phyloP scores from a whole-genome alignment of 805 yeast species.

The Hanseniaspora thailandica region DNA sequence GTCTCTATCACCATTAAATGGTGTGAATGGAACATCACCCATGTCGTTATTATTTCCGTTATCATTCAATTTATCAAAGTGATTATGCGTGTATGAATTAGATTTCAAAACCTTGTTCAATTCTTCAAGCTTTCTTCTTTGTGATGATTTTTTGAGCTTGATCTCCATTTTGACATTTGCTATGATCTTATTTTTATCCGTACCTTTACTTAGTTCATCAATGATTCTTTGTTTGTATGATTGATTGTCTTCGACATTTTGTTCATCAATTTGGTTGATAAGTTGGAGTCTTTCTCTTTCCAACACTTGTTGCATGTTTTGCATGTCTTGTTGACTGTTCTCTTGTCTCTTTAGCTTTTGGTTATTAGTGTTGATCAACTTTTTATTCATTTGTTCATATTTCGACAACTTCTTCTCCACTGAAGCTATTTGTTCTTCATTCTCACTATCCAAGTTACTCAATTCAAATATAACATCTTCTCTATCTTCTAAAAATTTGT shows the following conservation, averaged over 20 bases:
- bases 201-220: conserved; percentile 37
- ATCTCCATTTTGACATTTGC: conserved; percentile 42
- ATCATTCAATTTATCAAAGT: conserved; percentile 23
- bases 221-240: conserved; percentile 47
- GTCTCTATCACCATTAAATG: conserved; percentile 83
- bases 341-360: conserved; percentile 58
- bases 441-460: conserved; percentile 39
- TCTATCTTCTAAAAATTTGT: conserved; percentile 69
- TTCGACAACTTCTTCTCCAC: conserved; percentile 56
- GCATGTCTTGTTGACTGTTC: conserved; percentile 53
- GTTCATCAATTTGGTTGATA: conserved; percentile 46
- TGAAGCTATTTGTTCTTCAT: conserved; percentile 54
- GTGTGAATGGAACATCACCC: conserved; percentile 65
- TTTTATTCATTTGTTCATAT: conserved; percentile 63
- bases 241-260: conserved; percentile 34
- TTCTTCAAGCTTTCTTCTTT: conserved; percentile 42
- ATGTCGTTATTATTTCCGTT: conserved; percentile 22
- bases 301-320: conserved; percentile 36
- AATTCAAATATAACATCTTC: conserved; percentile 57
- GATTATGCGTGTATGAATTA: conserved; percentile 28
- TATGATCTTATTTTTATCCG: conserved; percentile 39
- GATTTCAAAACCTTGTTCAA: conserved; percentile 30
- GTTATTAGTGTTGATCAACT: conserved; percentile 63
- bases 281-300: conserved; percentile 38
- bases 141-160: conserved; percentile 48